Evolutionary conservation across 1,284 basidiomycete genomes (phyloP).

Genomic region (Marasmius fiardii): DNA sequence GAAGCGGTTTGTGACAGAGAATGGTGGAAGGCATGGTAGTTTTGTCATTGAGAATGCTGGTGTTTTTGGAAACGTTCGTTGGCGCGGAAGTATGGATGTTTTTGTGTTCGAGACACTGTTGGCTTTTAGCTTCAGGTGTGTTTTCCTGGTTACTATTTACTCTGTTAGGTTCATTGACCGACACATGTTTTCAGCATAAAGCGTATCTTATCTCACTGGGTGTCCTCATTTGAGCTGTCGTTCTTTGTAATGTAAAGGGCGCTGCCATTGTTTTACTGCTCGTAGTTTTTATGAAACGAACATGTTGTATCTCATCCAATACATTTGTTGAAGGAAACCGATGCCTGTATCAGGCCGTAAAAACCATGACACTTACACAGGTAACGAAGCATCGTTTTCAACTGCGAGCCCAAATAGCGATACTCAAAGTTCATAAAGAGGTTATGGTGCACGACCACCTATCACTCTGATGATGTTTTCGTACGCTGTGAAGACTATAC

Average conservation of each 20-base stretch:
- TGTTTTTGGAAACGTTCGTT: background rate
- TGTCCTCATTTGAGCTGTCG: background rate
- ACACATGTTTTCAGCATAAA: background rate
- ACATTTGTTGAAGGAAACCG: no score
- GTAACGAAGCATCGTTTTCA: no score
- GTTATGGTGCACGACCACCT: background rate
- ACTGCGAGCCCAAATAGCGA: no score
- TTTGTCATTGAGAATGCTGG: background rate
- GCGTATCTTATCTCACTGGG: background rate
- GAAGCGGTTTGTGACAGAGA: background rate
- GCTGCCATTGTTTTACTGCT: no score
- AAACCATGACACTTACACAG: no score
- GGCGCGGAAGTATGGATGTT: background rate
- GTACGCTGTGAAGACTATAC: constrained; percentile 94
- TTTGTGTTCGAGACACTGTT: background rate
- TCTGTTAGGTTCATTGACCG: background rate
- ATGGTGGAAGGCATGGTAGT: background rate
- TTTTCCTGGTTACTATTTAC: background rate
- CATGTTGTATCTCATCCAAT: no score
- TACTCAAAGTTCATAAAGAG: no score
- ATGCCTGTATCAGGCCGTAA: no score
- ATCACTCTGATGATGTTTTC: constrained; percentile 67
- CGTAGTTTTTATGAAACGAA: no score
- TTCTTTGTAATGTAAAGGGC: no score
- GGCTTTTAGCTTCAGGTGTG: background rate